These are phyloP conservation scores for Globisporangium alternatum DNA, from an alignment of 352 stramenopile genomes.

Conservation along the genomic window DNA sequence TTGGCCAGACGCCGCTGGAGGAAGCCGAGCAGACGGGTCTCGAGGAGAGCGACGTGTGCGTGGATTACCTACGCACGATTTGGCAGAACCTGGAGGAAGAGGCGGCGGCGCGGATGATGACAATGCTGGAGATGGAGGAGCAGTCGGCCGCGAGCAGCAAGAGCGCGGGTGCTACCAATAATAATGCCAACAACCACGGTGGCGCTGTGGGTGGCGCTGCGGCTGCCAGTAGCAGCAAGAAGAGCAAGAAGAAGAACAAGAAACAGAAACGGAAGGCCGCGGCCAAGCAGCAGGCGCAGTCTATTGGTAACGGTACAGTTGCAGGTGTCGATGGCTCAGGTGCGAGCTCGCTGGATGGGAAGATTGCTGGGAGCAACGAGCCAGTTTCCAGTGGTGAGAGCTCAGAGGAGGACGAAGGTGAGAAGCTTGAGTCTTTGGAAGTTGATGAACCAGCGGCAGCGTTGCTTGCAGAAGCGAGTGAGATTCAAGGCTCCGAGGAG, in stretches of 20 bases:
- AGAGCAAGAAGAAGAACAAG: constrained; percentile 75
- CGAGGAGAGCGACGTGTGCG: constrained; percentile 50
- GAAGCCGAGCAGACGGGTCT: constrained; percentile 70
- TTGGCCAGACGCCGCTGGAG: constrained; percentile 78
- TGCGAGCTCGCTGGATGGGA: background rate
- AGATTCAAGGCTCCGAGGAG: background rate
- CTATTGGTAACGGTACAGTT: background rate
- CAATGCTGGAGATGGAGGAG: constrained; percentile 84
- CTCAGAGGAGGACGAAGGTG: constrained; percentile 7
- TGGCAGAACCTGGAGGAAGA: constrained; percentile 79
- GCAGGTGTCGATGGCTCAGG: background rate
- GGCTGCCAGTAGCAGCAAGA: constrained; percentile 27
- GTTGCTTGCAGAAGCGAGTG: background rate
- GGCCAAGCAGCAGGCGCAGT: constrained; percentile 23
- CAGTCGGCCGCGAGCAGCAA: constrained; percentile 12
- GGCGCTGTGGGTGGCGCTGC: background rate
- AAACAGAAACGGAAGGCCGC: constrained; percentile 58
- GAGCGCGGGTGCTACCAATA: constrained; percentile 2
- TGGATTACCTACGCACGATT: constrained; percentile 53
- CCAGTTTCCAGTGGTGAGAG: constrained; percentile 17
- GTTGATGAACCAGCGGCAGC: background rate
- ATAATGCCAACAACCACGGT: background rate
- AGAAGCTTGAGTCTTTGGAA: constrained; percentile 5
- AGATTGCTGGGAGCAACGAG: background rate
- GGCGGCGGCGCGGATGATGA: constrained; percentile 71